Conservation (phyloP, 2,329 filamentous ascomycete genomes). For the Botrytis aclada region DNA sequence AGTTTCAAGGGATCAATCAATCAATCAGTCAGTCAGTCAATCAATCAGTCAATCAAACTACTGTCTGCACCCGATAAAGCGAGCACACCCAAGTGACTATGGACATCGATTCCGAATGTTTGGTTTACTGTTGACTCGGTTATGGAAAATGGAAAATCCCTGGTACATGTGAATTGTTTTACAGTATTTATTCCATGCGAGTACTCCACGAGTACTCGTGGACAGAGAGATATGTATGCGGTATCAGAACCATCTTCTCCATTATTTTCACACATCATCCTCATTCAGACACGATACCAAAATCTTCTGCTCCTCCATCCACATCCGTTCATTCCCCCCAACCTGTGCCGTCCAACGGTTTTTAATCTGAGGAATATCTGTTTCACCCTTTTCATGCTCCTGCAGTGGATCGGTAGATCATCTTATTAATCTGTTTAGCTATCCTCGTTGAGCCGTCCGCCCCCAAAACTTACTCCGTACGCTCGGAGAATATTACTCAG, state of each 20-base stretch:
- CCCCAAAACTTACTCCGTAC: not conserved
- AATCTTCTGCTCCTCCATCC: not conserved
- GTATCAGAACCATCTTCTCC: not conserved
- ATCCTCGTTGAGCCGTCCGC: not conserved
- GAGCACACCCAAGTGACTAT: not conserved
- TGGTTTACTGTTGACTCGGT: not conserved
- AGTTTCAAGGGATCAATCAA: not conserved
- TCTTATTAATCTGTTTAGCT: not conserved
- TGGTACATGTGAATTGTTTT: not conserved
- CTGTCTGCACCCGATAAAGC: not conserved
- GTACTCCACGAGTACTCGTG: too few species aligned
- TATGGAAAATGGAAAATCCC: not conserved
- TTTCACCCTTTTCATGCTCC: not conserved
- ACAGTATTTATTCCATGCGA: too few species aligned
- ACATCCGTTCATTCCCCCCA: not conserved
- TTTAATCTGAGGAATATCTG: not conserved
- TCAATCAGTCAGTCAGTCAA: not conserved
- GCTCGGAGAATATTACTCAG: slow-evolving; percentile 2
- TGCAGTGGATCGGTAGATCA: not conserved
- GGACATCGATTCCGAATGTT: not conserved
- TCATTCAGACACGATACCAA: not conserved
- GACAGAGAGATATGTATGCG: not conserved
- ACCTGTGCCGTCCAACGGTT: slow-evolving; percentile 1
- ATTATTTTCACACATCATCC: not conserved
- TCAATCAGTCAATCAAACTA: not conserved